Conservation (phyloP, 2,329 filamentous ascomycete species). For the Penicillium psychrosexuale region DNA sequence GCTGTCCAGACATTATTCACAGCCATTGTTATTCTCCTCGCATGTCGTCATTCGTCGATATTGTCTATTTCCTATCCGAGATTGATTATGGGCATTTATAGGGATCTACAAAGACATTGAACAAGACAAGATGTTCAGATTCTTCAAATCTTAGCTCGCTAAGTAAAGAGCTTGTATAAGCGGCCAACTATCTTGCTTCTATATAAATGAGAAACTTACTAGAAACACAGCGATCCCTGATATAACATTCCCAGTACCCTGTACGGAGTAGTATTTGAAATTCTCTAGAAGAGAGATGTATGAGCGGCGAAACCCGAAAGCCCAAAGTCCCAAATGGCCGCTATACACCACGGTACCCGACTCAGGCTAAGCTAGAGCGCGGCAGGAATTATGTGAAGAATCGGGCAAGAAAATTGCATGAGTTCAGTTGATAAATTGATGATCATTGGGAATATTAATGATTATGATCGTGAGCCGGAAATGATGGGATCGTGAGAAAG, state of each 20-base stretch:
- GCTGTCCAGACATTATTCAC: not conserved
- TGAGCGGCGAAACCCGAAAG: not conserved
- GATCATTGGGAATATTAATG: constrained; percentile 3
- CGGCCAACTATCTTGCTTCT: not conserved
- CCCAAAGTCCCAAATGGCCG: not conserved
- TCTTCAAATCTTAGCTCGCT: too few relatives aligned
- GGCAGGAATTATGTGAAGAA: not conserved
- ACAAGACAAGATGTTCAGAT: not conserved
- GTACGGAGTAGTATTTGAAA: too few relatives aligned
- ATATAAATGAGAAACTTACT: too few relatives aligned
- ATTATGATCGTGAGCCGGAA: not conserved
- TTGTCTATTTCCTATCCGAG: not conserved
- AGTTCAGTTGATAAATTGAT: not conserved
- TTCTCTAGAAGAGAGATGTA: not conserved
- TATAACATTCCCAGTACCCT: not conserved
- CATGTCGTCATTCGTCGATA: constrained; percentile 1
- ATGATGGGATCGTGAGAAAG: not conserved
- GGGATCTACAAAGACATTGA: not conserved
- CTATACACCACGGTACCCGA: not conserved
- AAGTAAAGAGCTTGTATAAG: not conserved
- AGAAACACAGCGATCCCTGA: too few relatives aligned
- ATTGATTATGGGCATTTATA: not conserved
- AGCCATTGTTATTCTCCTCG: not conserved
- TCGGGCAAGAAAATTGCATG: not conserved
- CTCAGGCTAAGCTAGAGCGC: not conserved